phyloP scores from a whole-genome alignment of 371 early-diverging fungal species.

The Conidiobolus incongruus region DNA sequence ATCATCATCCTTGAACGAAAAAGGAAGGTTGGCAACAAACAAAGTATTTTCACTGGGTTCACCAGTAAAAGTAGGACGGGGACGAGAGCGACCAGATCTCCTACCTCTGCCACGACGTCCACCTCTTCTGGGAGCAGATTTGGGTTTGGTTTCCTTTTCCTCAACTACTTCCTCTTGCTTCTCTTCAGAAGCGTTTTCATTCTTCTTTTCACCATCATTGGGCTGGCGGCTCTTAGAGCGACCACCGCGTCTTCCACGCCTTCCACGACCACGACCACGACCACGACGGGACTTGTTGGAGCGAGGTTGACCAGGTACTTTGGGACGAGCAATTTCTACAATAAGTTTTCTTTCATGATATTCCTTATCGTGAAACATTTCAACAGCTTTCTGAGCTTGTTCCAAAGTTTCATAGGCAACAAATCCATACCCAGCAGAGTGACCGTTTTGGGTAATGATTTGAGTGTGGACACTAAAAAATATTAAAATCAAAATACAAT shows the following conservation, averaged over 20 bases:
- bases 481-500: background rate
- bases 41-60: slow-evolving; percentile 52
- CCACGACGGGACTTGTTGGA: slow-evolving; percentile 1
- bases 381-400: slow-evolving; percentile 49
- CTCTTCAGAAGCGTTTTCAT: background rate
- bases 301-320: slow-evolving; percentile 7
- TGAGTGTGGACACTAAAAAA: slow-evolving; percentile 30
- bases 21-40: slow-evolving; percentile 86
- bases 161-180: too few species aligned
- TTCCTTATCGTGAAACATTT: slow-evolving; percentile 36
- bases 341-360: slow-evolving; percentile 64
- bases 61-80: slow-evolving; percentile 8
- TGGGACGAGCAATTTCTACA: slow-evolving; percentile 67
- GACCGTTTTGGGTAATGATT: slow-evolving; percentile 45
- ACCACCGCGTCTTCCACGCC: slow-evolving; percentile 8
- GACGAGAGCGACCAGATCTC: slow-evolving; percentile 7
- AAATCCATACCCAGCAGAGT: slow-evolving; percentile 83
- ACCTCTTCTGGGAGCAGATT: slow-evolving; percentile 7
- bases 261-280: slow-evolving; percentile 9
- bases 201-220: background rate
- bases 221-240: slow-evolving; percentile 4
- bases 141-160: slow-evolving; percentile 1
- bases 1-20: slow-evolving; percentile 48
- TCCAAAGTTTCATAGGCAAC: slow-evolving; percentile 52
- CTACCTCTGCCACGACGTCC: slow-evolving; percentile 5